These are phyloP conservation scores for Leccinum incarnatum DNA, from an alignment of 768 basidiomycete genomes.

Conservation along the genomic window DNA sequence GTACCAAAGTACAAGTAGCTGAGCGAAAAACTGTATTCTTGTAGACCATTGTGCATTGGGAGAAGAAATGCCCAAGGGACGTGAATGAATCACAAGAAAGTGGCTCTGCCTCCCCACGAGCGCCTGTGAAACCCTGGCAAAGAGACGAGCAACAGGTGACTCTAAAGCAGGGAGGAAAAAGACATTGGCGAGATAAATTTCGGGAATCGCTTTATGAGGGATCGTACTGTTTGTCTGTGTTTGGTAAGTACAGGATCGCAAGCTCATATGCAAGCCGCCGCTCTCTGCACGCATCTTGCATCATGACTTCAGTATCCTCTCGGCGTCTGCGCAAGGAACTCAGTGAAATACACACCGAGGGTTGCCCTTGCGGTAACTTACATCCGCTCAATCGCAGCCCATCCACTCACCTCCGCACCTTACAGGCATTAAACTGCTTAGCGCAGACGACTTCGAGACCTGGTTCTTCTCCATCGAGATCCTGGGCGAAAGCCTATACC, in stretches of 20 bases:
- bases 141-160: constrained; percentile 57
- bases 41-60: constrained; percentile 21
- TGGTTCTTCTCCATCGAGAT: constrained; percentile 83
- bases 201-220: constrained; percentile 26
- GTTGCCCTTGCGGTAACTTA: constrained; percentile 60
- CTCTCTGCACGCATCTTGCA: constrained; percentile 13
- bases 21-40: constrained; percentile 18
- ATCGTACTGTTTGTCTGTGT: constrained; percentile 35
- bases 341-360: constrained; percentile 60
- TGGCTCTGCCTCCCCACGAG: constrained; percentile 65
- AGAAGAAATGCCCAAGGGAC: constrained; percentile 12
- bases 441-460: constrained; percentile 72
- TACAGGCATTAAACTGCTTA: constrained; percentile 67
- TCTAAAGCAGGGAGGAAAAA: constrained; percentile 59
- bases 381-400: background rate
- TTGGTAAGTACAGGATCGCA: constrained; percentile 26
- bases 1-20: background rate
- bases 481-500: constrained; percentile 78
- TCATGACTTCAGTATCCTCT: constrained; percentile 62
- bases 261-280: background rate
- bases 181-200: constrained; percentile 31
- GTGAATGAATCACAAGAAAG: constrained; percentile 26
- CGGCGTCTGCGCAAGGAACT: constrained; percentile 72
- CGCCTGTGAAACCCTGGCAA: constrained; percentile 53
- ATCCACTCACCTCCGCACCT: constrained; percentile 4